Evolutionary conservation across 495 filamentous ascomycete genomes (phyloP).

Genomic region (Aspergillus affinis): DNA sequence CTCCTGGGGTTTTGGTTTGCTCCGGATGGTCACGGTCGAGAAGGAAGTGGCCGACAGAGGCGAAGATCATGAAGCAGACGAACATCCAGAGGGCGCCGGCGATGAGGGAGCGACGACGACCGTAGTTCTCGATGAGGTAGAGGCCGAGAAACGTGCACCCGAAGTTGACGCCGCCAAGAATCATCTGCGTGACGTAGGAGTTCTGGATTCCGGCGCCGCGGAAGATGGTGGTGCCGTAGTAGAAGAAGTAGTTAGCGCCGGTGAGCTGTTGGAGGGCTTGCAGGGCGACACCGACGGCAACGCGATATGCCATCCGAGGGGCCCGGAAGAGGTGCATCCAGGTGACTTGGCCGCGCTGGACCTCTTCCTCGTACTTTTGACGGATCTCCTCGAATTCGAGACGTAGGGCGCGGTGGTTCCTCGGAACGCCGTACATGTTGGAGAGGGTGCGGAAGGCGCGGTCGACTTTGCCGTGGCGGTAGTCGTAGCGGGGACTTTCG

Average conservation of each 20-base stretch:
- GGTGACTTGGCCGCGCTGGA: constrained; percentile 40
- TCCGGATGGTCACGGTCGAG: constrained; percentile 52
- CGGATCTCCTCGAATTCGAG: constrained; percentile 65
- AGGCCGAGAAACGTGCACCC: constrained; percentile 66
- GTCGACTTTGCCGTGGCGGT: constrained; percentile 59
- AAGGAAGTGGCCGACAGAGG: constrained; percentile 66
- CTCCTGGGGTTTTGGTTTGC: constrained; percentile 56
- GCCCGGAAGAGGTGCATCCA: constrained; percentile 57
- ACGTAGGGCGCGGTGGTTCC: constrained; percentile 58
- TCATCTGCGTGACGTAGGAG: constrained; percentile 69
- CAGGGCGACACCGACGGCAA: constrained; percentile 61
- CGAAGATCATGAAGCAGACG: constrained; percentile 68
- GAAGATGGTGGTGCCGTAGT: constrained; percentile 74
- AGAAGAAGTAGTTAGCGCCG: constrained; percentile 63
- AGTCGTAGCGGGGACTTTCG: constrained; percentile 71
- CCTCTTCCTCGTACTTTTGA: constrained; percentile 54
- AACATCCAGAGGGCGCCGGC: constrained; percentile 68
- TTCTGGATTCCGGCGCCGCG: constrained; percentile 63
- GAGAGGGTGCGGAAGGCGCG: constrained; percentile 65
- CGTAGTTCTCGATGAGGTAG: constrained; percentile 66
- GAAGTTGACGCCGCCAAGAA: constrained; percentile 71
- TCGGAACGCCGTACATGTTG: constrained; percentile 64
- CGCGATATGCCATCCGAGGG: constrained; percentile 67
- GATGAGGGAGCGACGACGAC: constrained; percentile 65
- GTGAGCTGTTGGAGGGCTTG: constrained; percentile 49